Base-by-base conservation (phyloP, 2,329 filamentous ascomycete species). In the Emergomyces africanus region DNA sequence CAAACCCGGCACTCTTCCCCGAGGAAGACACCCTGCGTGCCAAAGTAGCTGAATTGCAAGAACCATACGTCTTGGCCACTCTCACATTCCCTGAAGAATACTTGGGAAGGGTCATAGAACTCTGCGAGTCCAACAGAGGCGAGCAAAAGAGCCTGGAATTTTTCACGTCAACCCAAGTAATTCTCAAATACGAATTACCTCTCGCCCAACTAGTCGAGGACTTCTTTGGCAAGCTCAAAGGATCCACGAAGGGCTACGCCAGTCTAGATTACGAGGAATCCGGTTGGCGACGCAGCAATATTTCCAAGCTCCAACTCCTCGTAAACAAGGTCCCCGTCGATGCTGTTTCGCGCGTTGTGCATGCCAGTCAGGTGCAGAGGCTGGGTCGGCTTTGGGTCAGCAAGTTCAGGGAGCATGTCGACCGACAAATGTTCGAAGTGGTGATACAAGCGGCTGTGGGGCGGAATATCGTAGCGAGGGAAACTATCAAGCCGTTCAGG, bases 191-290 rank as follows among this genome's bases (percentile, higher is more conserved):
- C 71, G 84, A 91, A 57, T 75, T 99, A 1, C 94, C 94, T 0
- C 81, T 96, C 0, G 85, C 90, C 1, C 89, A 96, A 58, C 79
- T 99, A 3, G 94, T 99, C 0, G 94, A 97, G 66, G 94, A 99
- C 73, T 87, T 99, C 69, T 99, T 99, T 71, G 94, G 94, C 57
- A 96, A 95, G 73, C 79, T 99, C 57, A 99, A 99, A 72, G 89
- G 90, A 42, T 82, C 84, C 0, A 96, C 91, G 58, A 96, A 96
- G 71, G 94, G 94, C 12, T 99, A 99, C 67, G 94, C 94, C 0
- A 94, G 88, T 41, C 81, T 99, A 5, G 94, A 99, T 72, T 99
- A 99, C 71, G 94, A 99, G 75, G 94, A 99, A 66, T 87, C 90
- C 0, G 92, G 89, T 0, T 99, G 90, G 83, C 84, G 87, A 25